Evolutionary conservation across 352 stramenopile genomes (phyloP).

Genomic region (Hyphochytrium catenoides): DNA sequence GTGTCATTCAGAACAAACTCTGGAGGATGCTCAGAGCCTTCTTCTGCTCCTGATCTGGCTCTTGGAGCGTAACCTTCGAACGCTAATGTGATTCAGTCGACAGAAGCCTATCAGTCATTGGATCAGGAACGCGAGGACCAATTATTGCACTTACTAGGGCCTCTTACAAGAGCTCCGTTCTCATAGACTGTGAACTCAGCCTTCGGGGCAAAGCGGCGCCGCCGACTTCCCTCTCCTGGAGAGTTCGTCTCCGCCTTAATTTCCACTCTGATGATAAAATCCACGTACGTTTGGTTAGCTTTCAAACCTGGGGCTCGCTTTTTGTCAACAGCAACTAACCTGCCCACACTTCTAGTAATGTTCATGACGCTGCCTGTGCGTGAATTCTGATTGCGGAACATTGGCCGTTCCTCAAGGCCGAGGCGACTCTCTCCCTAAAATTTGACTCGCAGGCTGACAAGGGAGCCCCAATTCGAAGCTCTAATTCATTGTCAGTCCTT

Average conservation of each 20-base stretch:
- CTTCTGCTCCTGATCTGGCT: not conserved
- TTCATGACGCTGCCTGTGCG: no score
- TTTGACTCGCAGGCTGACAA: no score
- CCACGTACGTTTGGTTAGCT: no score
- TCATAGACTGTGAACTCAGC: slow-evolving; percentile 59
- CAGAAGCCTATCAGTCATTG: not conserved
- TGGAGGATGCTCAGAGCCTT: not conserved
- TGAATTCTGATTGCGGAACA: no score
- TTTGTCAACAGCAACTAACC: no score
- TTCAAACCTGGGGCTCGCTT: no score
- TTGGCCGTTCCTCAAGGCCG: no score
- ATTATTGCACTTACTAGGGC: slow-evolving; percentile 9
- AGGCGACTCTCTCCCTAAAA: no score
- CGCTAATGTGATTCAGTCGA: not conserved
- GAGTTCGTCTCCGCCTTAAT: slow-evolving; percentile 63
- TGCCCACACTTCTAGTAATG: no score
- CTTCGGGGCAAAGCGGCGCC: slow-evolving; percentile 39
- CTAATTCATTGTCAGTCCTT: no score
- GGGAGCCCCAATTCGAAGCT: no score
- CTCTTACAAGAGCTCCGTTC: slow-evolving; percentile 41
- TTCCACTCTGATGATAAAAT: no score
- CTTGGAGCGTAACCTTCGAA: slow-evolving; percentile 4
- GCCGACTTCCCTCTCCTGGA: slow-evolving; percentile 29
- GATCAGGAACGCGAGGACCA: not conserved
- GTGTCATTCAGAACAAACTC: slow-evolving; percentile 57